These are phyloP conservation scores for Phytopythium mirpurense DNA, from an alignment of 352 stramenopile genomes.

Conservation along the genomic window DNA sequence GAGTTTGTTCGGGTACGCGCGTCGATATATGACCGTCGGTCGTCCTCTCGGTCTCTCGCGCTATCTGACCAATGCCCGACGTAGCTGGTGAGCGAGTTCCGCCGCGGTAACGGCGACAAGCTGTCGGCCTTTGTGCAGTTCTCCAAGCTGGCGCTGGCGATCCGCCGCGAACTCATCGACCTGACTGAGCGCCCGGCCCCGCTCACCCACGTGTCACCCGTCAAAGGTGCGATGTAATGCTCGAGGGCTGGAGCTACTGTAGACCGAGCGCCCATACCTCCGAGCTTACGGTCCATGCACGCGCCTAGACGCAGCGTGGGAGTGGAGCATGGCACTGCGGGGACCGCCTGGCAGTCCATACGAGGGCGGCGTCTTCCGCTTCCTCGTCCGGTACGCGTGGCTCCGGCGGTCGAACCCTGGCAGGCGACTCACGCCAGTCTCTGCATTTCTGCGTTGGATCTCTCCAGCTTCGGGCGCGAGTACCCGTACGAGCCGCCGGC, in stretches of 20 bases:
- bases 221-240: constrained; percentile 28
- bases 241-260: too few species aligned
- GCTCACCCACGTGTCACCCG: constrained; percentile 16
- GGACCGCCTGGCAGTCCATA: constrained; percentile 40
- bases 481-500: constrained; percentile 53
- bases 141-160: constrained; percentile 48
- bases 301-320: constrained; percentile 43
- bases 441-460: too few species aligned
- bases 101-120: constrained; percentile 52
- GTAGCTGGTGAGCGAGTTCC: constrained; percentile 62
- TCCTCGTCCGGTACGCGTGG: constrained; percentile 25
- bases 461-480: constrained; percentile 45
- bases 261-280: too few species aligned
- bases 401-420: too few species aligned
- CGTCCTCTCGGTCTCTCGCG: too few species aligned
- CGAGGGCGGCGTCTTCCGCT: constrained; percentile 36
- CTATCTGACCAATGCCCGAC: too few species aligned
- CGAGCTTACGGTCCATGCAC: too few species aligned
- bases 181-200: constrained; percentile 24
- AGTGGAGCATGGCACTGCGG: constrained; percentile 31
- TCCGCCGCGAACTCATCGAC: constrained; percentile 39
- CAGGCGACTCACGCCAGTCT: too few species aligned
- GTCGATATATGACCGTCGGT: too few species aligned
- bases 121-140: constrained; percentile 58
- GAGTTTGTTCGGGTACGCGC: constrained; percentile 67